Base-by-base conservation (phyloP, 75 land plant species). In the Azolla pinnata region DNA sequence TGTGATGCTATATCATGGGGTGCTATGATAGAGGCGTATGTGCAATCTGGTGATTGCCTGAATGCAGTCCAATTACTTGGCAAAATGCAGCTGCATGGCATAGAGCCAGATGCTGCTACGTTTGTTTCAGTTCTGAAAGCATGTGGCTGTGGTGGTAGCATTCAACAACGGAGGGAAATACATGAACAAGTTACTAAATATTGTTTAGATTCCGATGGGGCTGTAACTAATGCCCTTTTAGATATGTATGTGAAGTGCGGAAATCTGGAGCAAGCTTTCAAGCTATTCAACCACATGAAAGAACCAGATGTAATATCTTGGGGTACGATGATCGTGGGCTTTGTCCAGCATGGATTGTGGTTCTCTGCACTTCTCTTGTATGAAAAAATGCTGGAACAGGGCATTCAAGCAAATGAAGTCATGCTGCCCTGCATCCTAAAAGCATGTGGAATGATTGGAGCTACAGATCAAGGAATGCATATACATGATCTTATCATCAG, bases 241-340 rank as follows among this genome's bases (percentile, higher is more conserved):
- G 25, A 48, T 59, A 60, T 72, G 70, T 72, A 72, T 29, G 24
- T 56, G 14, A 72, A 57, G 31, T 67, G 66, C 26, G 44, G 62
- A 17, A 32, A 24, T 27, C 10, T 28, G 12, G 68, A 66, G 0
- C 28, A 65, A 9, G 74, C 78, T 28, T 46, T 53, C 2, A 9
- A 40, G 8, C 23, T 75, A 18, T 75, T 75, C 40, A 48, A 50
- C 34, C 20, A 52, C 18, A 10, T 40, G 26, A 10, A 2, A 29
- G n/a, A 59, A 14, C 56, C 30, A 24, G 56, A 60, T 35, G 10
- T 28, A 23, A 42, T 70, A 30, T 50, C 68, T 0, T 75, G 78
- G 78, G 71, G 65, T 19, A 59, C 54, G 2, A 57, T 60, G 60
- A 66, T 75, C 27, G 51, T 44, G 24, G 79, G 69, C 8, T 65